Percentiles rank a stretch among this genome's conserved stretches.
Evolutionary conservation across 1,139 yeast species (phyloP).

Genomic region (Hemisphaericaspora lyxosophila): DNA sequence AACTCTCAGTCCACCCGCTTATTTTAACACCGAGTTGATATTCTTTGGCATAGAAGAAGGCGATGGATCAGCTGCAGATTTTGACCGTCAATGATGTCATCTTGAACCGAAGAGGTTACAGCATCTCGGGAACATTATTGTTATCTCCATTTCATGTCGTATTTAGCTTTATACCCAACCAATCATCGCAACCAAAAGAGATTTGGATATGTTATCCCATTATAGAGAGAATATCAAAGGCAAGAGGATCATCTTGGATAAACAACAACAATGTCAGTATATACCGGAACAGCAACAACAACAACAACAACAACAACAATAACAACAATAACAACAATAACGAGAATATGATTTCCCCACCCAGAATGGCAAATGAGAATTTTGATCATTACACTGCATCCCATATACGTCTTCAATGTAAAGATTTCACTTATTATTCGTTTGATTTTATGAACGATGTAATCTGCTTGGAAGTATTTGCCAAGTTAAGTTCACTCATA

Average conservation of each 20-base stretch:
- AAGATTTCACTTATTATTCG: slow-evolving; percentile 84
- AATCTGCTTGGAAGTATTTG: slow-evolving; percentile 69
- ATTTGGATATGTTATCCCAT: slow-evolving; percentile 94
- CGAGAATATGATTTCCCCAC: slow-evolving; percentile 11
- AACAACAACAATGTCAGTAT: slow-evolving; percentile 12
- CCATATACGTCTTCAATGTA: slow-evolving; percentile 68
- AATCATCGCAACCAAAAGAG: slow-evolving; percentile 46
- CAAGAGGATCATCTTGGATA: slow-evolving; percentile 50
- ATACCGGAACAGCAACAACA: slow-evolving; percentile 5
- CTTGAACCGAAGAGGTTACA: slow-evolving; percentile 67
- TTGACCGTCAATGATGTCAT: slow-evolving; percentile 63
- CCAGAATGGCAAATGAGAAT: slow-evolving; percentile 16
- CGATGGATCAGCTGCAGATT: slow-evolving; percentile 26
- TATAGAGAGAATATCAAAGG: slow-evolving; percentile 64
- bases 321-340: slow-evolving; percentile 8
- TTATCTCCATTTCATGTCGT: slow-evolving; percentile 86
- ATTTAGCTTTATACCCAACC: slow-evolving; percentile 47
- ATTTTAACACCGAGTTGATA: background rate
- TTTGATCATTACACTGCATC: slow-evolving; percentile 50
- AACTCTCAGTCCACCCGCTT: too few relatives aligned
- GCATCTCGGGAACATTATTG: slow-evolving; percentile 67
- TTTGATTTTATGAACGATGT: slow-evolving; percentile 65
- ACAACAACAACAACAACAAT: slow-evolving; percentile 8
- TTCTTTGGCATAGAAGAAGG: background rate
- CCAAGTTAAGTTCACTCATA: slow-evolving; percentile 66